A percentile compares a stretch with the other conserved stretches of the same genome.
phyloP scores from a whole-genome alignment of 176 grass and related monocot species.

The Oryza longistaminata region DNA sequence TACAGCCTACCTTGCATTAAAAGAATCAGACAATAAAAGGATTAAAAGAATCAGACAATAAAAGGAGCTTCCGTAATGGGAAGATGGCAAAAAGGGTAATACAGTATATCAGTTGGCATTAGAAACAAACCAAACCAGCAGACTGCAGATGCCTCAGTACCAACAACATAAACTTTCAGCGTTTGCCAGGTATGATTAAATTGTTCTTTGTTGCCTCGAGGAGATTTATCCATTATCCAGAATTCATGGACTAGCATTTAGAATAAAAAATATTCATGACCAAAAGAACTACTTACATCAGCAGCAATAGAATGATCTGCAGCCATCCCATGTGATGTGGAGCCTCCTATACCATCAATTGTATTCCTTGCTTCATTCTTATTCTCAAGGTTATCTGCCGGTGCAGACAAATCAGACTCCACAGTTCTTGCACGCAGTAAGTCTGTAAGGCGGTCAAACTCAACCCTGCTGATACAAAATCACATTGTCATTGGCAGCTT shows the following conservation, averaged over 20 bases:
- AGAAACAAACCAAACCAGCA: not conserved
- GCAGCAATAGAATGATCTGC: constrained; percentile 26
- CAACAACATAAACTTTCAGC: constrained; percentile 3
- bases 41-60: not conserved
- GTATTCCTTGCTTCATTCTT: constrained; percentile 24
- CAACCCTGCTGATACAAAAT: constrained; percentile 47
- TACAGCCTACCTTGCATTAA: not conserved
- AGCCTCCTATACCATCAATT: constrained; percentile 36
- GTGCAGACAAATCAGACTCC: constrained; percentile 42
- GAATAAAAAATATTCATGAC: constrained; percentile 18
- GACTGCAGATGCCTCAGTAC: not conserved
- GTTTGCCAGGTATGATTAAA: not conserved
- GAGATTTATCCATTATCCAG: constrained; percentile 5
- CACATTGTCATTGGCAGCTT: constrained; percentile 20
- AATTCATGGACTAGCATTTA: not conserved
- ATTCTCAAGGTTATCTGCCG: constrained; percentile 13
- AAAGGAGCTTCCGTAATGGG: not conserved
- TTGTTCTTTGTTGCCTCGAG: not conserved
- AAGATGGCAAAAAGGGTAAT: constrained; percentile 4
- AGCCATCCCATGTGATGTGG: constrained; percentile 24
- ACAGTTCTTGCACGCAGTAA: constrained; percentile 63
- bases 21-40: not conserved
- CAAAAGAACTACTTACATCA: constrained; percentile 45
- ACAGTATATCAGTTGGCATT: not conserved
- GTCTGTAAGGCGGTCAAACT: constrained; percentile 69